Evolutionary conservation across 176 grass and related monocot species (phyloP), one percentile per base, ranked within the genome.

Genomic region (Paspalum vaginatum): DNA sequence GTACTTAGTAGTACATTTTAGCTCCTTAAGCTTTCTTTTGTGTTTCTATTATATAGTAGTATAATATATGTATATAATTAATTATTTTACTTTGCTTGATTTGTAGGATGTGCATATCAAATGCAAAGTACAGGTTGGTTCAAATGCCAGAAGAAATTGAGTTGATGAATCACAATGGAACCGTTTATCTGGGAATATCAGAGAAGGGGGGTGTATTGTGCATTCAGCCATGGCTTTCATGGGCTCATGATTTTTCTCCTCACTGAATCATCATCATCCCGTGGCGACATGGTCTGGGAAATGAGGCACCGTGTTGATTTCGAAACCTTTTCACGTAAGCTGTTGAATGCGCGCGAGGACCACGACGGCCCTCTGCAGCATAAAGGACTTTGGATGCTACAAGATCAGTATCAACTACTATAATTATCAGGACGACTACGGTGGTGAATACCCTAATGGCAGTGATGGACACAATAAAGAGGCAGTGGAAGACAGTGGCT

Each of bases 231-330:
- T 32, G 32, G 1, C 1, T 32, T 32, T 32, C 32, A 32, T 56
- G 1, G 1, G 3, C 32, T 32, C 32, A 32, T 32, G 32, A 32
- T 70, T 32, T 80, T 40, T 14, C 15, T 42, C 38, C 22, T 69
- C 21, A 45, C n/a, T 17, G 25, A 58, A 26, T 80, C 78, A 20
- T 80, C 75, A 56, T 32, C 32, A 32, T n/a, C n/a, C n/a, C 32
- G 2, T 46, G 52, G 53, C 15, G 22, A 20, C 3, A 2, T 13
- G 15, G 8, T 1, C n/a, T 68, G 78, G 65, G 40, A 15, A 9
- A 27, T 81, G 65, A 59, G 37, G 65, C 16, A 59, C 20, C 40
- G 13, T 21, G 25, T 37, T 70, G 11, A 59, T n/a, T 16, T 47
- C 11, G n/a, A 0, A 10, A 3, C 41, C 16, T 57, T 56, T 22